Conservation (phyloP, 129 eudicot species). For the Lactuca saligna region DNA sequence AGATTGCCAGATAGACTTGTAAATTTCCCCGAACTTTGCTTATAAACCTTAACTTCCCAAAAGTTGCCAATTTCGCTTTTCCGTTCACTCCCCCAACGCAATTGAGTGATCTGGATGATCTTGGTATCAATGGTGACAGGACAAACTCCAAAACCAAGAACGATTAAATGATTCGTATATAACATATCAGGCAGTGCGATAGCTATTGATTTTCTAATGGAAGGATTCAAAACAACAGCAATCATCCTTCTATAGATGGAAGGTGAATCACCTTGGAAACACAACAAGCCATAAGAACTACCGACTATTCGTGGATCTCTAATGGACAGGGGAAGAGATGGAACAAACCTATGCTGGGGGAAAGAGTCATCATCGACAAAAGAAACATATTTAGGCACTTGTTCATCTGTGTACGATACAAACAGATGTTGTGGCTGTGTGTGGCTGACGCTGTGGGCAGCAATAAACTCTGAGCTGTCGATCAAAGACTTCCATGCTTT, state of each 20-base stretch:
- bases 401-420: not conserved
- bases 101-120: not conserved
- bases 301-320: conserved; percentile 33
- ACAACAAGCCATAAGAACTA: conserved; percentile 39
- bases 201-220: not conserved
- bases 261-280: conserved; percentile 21
- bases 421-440: conserved; percentile 2
- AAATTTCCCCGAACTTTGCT: too few species aligned
- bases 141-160: conserved; percentile 6
- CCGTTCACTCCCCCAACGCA: too few species aligned
- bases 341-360: not conserved
- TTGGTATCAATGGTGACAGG: not conserved
- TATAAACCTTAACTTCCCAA: too few species aligned
- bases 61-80: too few species aligned
- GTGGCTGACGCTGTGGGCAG: not conserved
- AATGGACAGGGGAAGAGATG: conserved; percentile 12
- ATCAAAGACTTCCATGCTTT: too few species aligned
- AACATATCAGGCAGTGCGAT: not conserved
- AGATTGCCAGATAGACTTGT: too few species aligned
- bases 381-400: not conserved
- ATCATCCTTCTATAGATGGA: too few species aligned
- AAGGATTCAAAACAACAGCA: not conserved
- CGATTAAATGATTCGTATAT: not conserved
- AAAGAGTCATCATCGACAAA: conserved; percentile 15
- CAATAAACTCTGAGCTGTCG: too few species aligned